phyloP scores from a whole-genome alignment of 495 filamentous ascomycete genomes.

The Xylaria palmicola region DNA sequence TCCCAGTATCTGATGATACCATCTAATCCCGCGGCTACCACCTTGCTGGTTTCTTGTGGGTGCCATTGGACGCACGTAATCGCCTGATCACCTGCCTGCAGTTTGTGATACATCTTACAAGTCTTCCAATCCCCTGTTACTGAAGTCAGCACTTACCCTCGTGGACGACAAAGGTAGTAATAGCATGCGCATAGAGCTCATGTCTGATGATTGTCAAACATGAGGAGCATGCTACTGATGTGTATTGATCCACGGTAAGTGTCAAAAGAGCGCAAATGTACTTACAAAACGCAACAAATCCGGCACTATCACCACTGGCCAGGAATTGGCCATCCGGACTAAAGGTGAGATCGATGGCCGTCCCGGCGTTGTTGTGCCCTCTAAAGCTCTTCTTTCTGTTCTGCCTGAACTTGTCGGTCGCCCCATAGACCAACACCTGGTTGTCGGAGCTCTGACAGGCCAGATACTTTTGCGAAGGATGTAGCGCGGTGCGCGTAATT shows the following conservation, averaged over 20 bases:
- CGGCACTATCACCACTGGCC: conserved; percentile 76
- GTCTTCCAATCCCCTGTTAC: conserved; percentile 82
- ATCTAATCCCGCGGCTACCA: conserved; percentile 86
- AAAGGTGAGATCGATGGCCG: conserved; percentile 84
- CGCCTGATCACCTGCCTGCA: conserved; percentile 74
- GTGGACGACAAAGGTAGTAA: neutral
- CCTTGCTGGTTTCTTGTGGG: conserved; percentile 90
- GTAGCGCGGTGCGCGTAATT: conserved; percentile 74
- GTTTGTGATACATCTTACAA: conserved; percentile 96
- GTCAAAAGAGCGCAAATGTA: neutral
- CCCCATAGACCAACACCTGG: conserved; percentile 92
- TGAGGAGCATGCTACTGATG: neutral
- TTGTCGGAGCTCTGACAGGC: conserved; percentile 92
- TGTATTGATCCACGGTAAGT: no score
- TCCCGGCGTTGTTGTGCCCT: conserved; percentile 93
- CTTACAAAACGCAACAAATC: conserved; percentile 83
- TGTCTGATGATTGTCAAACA: neutral
- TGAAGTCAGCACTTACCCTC: neutral
- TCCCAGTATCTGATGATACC: conserved; percentile 95
- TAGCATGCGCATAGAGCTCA: neutral
- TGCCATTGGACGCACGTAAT: conserved; percentile 88
- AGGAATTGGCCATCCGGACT: conserved; percentile 90
- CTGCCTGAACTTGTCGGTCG: conserved; percentile 91
- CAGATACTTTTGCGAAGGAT: conserved; percentile 89
- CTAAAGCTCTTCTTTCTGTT: conserved; percentile 96